phyloP scores from a whole-genome alignment of 1,284 basidiomycete genomes.

The Tremellales sp. region DNA sequence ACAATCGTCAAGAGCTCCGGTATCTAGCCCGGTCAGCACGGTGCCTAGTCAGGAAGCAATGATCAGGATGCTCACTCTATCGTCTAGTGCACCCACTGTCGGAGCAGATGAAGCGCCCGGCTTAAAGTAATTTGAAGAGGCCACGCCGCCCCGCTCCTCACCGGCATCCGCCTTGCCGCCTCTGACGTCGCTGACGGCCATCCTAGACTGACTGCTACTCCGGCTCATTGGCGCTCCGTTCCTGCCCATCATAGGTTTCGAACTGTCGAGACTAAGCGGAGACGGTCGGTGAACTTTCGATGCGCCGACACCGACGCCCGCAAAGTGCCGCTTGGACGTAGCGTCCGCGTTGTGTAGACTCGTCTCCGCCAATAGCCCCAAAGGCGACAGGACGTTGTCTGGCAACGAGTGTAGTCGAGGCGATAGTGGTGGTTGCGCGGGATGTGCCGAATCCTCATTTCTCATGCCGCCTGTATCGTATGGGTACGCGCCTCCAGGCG shows the following conservation, averaged over 20 bases:
- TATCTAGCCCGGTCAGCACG: constrained; percentile 21
- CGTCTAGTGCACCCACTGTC: neutral
- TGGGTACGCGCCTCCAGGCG: neutral
- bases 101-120: constrained; percentile 60
- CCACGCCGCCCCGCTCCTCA: constrained; percentile 54
- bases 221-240: constrained; percentile 10
- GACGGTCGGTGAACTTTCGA: constrained; percentile 25
- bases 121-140: constrained; percentile 88
- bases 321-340: neutral
- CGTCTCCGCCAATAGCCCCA: constrained; percentile 85
- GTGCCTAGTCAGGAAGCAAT: constrained; percentile 52
- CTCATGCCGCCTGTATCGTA: constrained; percentile 45
- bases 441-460: constrained; percentile 32
- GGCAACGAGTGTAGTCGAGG: constrained; percentile 83
- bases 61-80: constrained; percentile 5
- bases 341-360: constrained; percentile 72
- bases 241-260: neutral
- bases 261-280: constrained; percentile 25
- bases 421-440: constrained; percentile 51
- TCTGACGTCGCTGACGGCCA: constrained; percentile 38
- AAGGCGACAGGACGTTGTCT: constrained; percentile 82
- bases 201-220: constrained; percentile 15
- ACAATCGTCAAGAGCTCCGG: constrained; percentile 87
- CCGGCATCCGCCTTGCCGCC: constrained; percentile 23
- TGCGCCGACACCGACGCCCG: neutral